Evolutionary conservation across 495 filamentous ascomycete genomes (phyloP), one percentile per base, ranked within the genome.

Genomic region (Tuber calosporum): DNA sequence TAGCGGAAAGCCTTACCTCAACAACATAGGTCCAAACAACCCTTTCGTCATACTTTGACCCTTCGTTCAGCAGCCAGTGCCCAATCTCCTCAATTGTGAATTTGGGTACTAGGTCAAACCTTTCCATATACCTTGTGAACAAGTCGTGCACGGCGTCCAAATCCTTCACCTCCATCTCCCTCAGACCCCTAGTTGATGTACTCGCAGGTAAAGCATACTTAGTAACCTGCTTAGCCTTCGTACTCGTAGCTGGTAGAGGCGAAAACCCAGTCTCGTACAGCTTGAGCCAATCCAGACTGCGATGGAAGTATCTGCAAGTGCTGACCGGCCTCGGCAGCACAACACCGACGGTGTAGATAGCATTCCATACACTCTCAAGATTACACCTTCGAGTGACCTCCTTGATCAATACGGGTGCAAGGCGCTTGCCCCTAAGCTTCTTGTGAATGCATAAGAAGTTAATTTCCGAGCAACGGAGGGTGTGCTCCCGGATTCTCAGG

Each of bases 391-490:
- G 90, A 15, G 95, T 97, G 81, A 99, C 93, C 82, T 98, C 95
- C 81, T 97, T 96, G 84, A 99, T 99, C 58, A 99, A 87, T 5
- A 97, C 90, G 0, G 95, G 95, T 0, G 95, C 88, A 53, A 99
- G 87, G 17, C 96, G 89, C 83, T 99, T 97, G 20, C 90, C 89
- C 62, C 96, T 91, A 13, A 99, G 89, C 83, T 97, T 98, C 86
- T 97, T 98, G 86, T 98, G 96, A 75, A 98, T 89, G 82, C 93
- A 96, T 70, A 99, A 90, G 85, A 97, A 98, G 84, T 99, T 98
- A 84, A 98, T 93, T 82, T 99, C 95, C 42, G 91, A 93, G 71
- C 90, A 89, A 70, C 89, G 89, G 77, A 98, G 82, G 67, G 86
- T 83, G 68, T 91, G 91, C 67, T 89, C 85, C 39, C 93, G 92